Evolutionary conservation across 176 grass and related monocot species (phyloP).

Genomic region (Hsuehochloa calcarea): DNA sequence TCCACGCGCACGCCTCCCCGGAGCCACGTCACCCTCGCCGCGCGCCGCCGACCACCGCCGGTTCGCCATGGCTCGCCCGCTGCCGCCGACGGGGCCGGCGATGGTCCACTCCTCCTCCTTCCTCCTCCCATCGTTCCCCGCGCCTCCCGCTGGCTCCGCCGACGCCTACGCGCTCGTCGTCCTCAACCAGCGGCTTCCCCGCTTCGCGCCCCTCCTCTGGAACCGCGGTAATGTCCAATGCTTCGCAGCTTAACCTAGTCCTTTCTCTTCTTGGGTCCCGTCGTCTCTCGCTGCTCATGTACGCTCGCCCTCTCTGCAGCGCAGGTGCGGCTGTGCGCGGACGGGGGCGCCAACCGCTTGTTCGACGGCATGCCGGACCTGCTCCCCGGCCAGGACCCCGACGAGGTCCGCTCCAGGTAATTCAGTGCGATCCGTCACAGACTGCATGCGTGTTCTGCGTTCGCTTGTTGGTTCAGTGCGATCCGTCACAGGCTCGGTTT

Average conservation of each 20-base stretch:
- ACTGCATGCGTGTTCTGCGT: neutral
- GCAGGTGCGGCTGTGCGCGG: slow-evolving; percentile 60
- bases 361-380: slow-evolving; percentile 62
- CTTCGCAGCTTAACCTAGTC: neutral
- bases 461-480: neutral
- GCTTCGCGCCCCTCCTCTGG: slow-evolving; percentile 73
- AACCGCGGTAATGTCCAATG: slow-evolving; percentile 34
- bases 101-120: slow-evolving; percentile 66
- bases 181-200: slow-evolving; percentile 74
- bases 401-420: slow-evolving; percentile 57
- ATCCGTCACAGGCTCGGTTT: no score
- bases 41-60: neutral
- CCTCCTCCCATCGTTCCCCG: slow-evolving; percentile 25
- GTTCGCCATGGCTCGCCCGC: neutral
- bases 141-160: neutral
- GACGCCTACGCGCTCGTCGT: slow-evolving; percentile 50
- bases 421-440: neutral
- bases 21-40: slow-evolving; percentile 1
- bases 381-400: slow-evolving; percentile 44
- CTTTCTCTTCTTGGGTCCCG: neutral
- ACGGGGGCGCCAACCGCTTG: slow-evolving; percentile 76
- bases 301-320: slow-evolving; percentile 37
- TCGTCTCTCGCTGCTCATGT: neutral
- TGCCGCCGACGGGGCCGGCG: slow-evolving; percentile 8
- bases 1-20: neutral